phyloP scores from a whole-genome alignment of 2,329 filamentous ascomycete species.

The Fusarium sp. region DNA sequence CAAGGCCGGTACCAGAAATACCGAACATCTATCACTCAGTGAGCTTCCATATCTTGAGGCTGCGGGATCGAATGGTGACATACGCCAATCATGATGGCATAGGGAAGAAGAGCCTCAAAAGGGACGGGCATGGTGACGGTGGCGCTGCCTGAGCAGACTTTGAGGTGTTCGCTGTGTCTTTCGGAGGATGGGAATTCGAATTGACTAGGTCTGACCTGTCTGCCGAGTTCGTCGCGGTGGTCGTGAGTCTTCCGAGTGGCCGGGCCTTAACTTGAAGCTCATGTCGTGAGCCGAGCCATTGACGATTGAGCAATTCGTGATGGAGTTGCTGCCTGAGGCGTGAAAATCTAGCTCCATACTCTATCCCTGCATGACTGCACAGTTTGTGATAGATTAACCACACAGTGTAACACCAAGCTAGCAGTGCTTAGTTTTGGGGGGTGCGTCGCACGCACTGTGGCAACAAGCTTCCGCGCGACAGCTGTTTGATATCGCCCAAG shows the following conservation, averaged over 20 bases:
- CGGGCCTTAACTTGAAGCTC: conserved; percentile 50
- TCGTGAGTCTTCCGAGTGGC: conserved; percentile 42
- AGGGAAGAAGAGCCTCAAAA: conserved; percentile 75
- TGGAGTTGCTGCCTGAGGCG: conserved; percentile 48
- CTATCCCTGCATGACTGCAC: conserved; percentile 39
- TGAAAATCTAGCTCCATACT: conserved; percentile 1
- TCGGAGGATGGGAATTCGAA: conserved; percentile 34
- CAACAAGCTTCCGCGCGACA: conserved; percentile 49
- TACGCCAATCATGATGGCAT: conserved; percentile 75
- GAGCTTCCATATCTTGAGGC: conserved; percentile 37
- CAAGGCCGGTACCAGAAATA: conserved; percentile 70
- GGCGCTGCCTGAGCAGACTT: conserved; percentile 54
- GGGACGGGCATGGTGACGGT: conserved; percentile 69
- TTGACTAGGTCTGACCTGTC: conserved; percentile 46
- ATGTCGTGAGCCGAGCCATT: conserved; percentile 46
- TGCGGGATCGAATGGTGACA: conserved; percentile 49
- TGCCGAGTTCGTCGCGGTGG: conserved; percentile 35
- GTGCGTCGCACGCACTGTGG: conserved; percentile 50
- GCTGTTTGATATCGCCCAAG: conserved; percentile 42
- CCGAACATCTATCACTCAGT: conserved; percentile 71
- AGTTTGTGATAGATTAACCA: not conserved
- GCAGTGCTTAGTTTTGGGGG: not conserved
- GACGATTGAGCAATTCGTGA: conserved; percentile 50
- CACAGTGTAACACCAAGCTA: conserved; percentile 25
- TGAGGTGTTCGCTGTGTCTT: conserved; percentile 19